Conservation (phyloP, 2,329 filamentous ascomycete species). For the Trichoderma sp. region DNA sequence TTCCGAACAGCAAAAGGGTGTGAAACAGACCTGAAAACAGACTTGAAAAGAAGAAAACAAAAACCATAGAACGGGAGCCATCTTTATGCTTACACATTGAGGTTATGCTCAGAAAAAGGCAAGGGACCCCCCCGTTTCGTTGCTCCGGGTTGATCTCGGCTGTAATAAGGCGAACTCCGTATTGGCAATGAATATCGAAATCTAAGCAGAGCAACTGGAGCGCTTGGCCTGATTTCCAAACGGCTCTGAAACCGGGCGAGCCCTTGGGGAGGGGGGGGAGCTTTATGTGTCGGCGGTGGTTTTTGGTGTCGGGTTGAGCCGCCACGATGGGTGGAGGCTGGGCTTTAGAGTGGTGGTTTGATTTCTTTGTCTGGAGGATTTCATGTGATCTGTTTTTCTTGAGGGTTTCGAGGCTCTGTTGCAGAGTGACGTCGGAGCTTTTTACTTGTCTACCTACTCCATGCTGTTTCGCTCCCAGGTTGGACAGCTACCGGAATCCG, state of each 20-base stretch:
- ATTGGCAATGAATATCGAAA: constrained; percentile 26
- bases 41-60: background rate
- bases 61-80: background rate
- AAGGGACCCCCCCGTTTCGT: background rate
- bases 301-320: background rate
- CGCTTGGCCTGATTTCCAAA: constrained; percentile 14
- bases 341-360: too few relatives aligned
- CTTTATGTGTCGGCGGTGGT: background rate
- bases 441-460: background rate
- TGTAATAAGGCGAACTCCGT: constrained; percentile 11
- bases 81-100: constrained; percentile 19
- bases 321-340: background rate
- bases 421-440: too few relatives aligned
- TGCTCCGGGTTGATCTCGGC: constrained; percentile 26
- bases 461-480: too few relatives aligned
- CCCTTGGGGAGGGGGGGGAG: background rate
- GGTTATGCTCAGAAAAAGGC: constrained; percentile 15
- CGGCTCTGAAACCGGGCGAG: constrained; percentile 5
- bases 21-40: background rate
- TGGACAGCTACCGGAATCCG: background rate
- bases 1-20: too few relatives aligned
- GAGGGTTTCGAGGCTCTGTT: too few relatives aligned
- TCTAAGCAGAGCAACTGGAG: constrained; percentile 11
- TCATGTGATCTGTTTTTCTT: too few relatives aligned
- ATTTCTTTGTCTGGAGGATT: too few relatives aligned